Base-by-base conservation (phyloP, 495 filamentous ascomycete genomes). In the Penicillium maclennaniae region DNA sequence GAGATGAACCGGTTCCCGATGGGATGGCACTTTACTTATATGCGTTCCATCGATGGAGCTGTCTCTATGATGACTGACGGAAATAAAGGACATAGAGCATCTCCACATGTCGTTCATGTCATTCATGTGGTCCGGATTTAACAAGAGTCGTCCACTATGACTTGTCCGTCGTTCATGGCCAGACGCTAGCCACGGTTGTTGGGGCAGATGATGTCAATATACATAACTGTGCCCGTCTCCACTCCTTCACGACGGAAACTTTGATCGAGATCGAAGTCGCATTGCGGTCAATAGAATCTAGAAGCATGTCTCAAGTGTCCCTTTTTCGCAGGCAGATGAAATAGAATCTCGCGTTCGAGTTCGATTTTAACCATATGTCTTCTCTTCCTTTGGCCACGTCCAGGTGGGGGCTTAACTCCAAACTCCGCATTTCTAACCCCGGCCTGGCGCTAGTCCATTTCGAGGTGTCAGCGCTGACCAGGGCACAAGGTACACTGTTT, bases 361-460 rank as follows among this genome's bases (percentile, higher is more conserved):
- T 23, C 38, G 9, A 7, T 4, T 16, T 40, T 16, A 16, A 19
- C 10, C 9, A n/a, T n/a, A n/a, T n/a, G n/a, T 19, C 3, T 40
- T 40, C 38, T 19, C 16, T 16, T 40, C 38, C 2, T 16, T 40
- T 40, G 38, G 38, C 4, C 6, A 40, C 1, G 19, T 1, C 17
- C 8, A 10, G 10, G 2, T 19, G 19, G 41, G 46, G 49, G 46
- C 56, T 52, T 55, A 59, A 59, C 44, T 25, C 56, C 56, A 45
- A 56, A 56, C 23, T 59, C 53, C 56, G 56, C 10, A 10, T 38
- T 45, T 4, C 21, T 31, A 45, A 25, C 45, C 27, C 41, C 36
- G 10, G 17, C 6, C 6, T 0, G 7, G 10, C 51, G 37, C 56
- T 55, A 58, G 36, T 16, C 56, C 37, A 2, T 1, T 43, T 46